Percentiles rank a stretch among this genome's conserved stretches.
Conservation (phyloP, 352 stramenopile species). For the Globisporangium orthogonon region DNA sequence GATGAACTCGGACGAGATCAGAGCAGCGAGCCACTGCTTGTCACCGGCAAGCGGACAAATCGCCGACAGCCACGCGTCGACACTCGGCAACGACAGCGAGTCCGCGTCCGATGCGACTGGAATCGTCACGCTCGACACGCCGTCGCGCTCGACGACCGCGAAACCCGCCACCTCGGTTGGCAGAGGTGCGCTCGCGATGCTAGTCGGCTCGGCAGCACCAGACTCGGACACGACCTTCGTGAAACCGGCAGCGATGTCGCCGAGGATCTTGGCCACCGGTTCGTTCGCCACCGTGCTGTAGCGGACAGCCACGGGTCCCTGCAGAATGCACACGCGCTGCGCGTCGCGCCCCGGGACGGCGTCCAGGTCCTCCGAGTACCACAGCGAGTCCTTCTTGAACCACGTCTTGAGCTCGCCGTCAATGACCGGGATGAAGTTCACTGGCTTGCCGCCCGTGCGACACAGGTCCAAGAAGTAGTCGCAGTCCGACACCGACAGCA, state of each 20-base stretch:
- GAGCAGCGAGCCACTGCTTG: constrained; percentile 37
- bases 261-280: constrained; percentile 73
- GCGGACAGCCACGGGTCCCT: constrained; percentile 73
- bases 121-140: neutral
- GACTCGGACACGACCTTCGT: constrained; percentile 36
- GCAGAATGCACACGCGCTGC: constrained; percentile 80
- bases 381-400: constrained; percentile 87
- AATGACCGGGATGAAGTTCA: constrained; percentile 83
- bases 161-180: too few species aligned
- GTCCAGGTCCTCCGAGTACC: constrained; percentile 88
- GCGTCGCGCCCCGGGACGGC: constrained; percentile 68
- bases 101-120: neutral
- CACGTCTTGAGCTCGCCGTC: constrained; percentile 79
- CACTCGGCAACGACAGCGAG: neutral
- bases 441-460: constrained; percentile 74
- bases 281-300: constrained; percentile 75
- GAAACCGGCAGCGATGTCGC: constrained; percentile 54
- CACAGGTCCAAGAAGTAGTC: constrained; percentile 84
- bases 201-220: too few species aligned
- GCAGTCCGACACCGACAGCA: constrained; percentile 67
- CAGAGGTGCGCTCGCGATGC: too few species aligned
- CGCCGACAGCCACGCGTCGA: neutral
- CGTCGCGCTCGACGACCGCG: neutral
- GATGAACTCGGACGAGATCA: constrained; percentile 53
- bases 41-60: constrained; percentile 7